Evolutionary conservation across 306 rosid genomes (phyloP), one percentile per base, ranked within the genome.

Genomic region (Lathyrus aphaca): DNA sequence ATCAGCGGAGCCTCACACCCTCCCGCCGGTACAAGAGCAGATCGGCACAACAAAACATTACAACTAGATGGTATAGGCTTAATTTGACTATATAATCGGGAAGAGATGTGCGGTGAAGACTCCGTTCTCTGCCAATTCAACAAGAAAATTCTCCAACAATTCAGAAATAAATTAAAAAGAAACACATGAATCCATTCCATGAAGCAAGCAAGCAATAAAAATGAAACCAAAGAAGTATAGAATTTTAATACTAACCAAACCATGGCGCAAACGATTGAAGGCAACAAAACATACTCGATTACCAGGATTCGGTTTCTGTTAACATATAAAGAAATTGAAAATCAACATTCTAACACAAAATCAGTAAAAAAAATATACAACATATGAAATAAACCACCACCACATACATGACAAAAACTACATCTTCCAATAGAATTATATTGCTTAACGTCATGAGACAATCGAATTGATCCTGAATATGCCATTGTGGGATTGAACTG

Each of bases 1-100:
- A 87, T 17, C 67, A 78, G 66, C 21, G 87, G 81, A 27, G 75
- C 59, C 66, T 74, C 96, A 67, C 74, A 78, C 78, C 90, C 89
- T 78, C 91, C 96, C 19, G 86, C 82, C 18, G 95, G 84, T 66
- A 79, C 49, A 49, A 92, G 79, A 43, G 80, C 77, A 68, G 90
- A 86, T 37, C 78, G 83, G 58, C 97, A 89, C 51, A 77, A 35
- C 64, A 82, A 72, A 78, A 68, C 79, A 18, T 81, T 85, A 76
- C 79, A 87, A 82, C 84, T 87, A 55, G 86, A 77, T 61, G 84
- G 73, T 29, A 80, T 74, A 11, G 77, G 86, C 72, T 83, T 79
- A 73, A 57, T 46, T 64, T 89, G 91, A 1, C 69, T 63, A 46
- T 58, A 78, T 13, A 83, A 45, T 53, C 82, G 69, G 58, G 87